These are phyloP conservation scores for Cryptococcus hybrid DNA, from an alignment of 1,284 basidiomycete species.

Conservation along the genomic window DNA sequence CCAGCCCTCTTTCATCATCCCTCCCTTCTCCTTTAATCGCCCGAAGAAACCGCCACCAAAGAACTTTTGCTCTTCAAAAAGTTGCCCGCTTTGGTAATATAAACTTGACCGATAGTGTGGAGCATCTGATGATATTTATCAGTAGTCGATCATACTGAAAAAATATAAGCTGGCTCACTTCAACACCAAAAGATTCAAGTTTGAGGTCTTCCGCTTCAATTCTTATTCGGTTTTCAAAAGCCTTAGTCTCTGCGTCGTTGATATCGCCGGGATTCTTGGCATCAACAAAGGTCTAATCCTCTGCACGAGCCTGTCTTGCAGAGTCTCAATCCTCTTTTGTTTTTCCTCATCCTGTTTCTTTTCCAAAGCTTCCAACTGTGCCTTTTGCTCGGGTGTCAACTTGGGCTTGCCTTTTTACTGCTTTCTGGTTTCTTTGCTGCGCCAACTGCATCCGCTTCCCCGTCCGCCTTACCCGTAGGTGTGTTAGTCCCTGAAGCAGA, in stretches of 20 bases:
- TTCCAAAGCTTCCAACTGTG: constrained; percentile 76
- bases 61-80: constrained; percentile 91
- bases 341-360: constrained; percentile 73
- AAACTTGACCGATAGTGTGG: constrained; percentile 83
- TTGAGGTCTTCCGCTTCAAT: constrained; percentile 95
- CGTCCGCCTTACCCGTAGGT: constrained; percentile 12
- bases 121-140: constrained; percentile 57
- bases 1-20: constrained; percentile 90
- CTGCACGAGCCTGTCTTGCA: constrained; percentile 76
- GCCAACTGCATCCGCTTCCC: constrained; percentile 7
- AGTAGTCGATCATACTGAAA: background rate
- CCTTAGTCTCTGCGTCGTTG: constrained; percentile 76
- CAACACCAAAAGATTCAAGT: constrained; percentile 96
- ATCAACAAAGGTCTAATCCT: constrained; percentile 80
- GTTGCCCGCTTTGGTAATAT: constrained; percentile 88
- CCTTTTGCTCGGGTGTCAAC: constrained; percentile 76
- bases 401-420: constrained; percentile 58
- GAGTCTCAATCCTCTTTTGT: constrained; percentile 66
- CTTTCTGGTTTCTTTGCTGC: constrained; percentile 23
- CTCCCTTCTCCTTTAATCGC: constrained; percentile 89
- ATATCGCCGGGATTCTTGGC: constrained; percentile 82
- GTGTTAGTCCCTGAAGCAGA: constrained; percentile 17
- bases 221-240: constrained; percentile 73
- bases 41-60: constrained; percentile 81
- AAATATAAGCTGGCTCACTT: constrained; percentile 56